These are phyloP conservation scores for Wickerhamomyces xylosicus DNA, from an alignment of 805 yeast genomes.

Conservation along the genomic window DNA sequence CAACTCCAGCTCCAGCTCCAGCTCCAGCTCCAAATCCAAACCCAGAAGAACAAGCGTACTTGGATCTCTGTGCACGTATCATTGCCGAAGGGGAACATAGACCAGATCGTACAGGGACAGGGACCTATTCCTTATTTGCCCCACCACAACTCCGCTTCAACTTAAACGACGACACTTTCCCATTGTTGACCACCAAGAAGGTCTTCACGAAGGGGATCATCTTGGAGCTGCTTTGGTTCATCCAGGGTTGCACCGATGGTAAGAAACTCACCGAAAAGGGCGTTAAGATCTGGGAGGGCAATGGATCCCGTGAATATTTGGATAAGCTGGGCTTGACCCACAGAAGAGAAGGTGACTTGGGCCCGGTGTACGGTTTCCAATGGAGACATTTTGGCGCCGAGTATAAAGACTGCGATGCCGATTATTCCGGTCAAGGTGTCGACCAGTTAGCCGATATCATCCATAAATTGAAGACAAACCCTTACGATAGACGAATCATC, in stretches of 20 bases:
- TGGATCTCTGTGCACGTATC: slow-evolving; percentile 70
- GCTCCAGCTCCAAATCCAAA: slow-evolving; percentile 8
- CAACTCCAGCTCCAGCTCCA: too few species aligned
- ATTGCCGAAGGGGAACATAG: slow-evolving; percentile 81
- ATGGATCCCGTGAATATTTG: slow-evolving; percentile 86
- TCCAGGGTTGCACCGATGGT: slow-evolving; percentile 84
- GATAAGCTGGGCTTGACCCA: slow-evolving; percentile 73
- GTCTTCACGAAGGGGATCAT: slow-evolving; percentile 86
- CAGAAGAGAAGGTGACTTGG: slow-evolving; percentile 88
- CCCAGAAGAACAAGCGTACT: slow-evolving; percentile 72
- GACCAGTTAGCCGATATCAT: slow-evolving; percentile 84
- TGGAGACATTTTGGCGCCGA: slow-evolving; percentile 99
- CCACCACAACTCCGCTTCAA: slow-evolving; percentile 92
- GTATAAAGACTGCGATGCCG: slow-evolving; percentile 76
- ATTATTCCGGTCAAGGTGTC: slow-evolving; percentile 79
- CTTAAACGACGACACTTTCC: slow-evolving; percentile 63
- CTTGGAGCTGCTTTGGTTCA: slow-evolving; percentile 88
- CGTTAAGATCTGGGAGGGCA: slow-evolving; percentile 98
- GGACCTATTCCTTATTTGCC: slow-evolving; percentile 82
- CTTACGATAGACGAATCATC: slow-evolving; percentile 90
- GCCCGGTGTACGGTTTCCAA: slow-evolving; percentile 98
- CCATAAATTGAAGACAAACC: slow-evolving; percentile 71
- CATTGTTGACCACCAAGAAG: slow-evolving; percentile 85
- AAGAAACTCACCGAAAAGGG: slow-evolving; percentile 69
- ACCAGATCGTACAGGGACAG: slow-evolving; percentile 97